Conservation (phyloP, 208 protist species). For the Trypanosoma avium region DNA sequence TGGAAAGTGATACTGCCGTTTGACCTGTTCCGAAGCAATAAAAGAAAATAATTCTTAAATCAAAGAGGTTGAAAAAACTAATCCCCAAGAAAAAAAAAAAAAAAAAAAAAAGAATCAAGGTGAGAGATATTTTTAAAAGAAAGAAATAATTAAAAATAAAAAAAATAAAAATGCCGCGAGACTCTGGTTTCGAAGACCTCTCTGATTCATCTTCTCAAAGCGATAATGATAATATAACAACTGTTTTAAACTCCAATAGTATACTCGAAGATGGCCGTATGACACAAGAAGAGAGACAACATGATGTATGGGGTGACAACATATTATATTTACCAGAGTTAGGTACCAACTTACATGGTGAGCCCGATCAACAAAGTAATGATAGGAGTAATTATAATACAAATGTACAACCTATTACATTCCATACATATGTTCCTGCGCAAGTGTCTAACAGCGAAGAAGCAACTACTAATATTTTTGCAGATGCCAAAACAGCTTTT, state of each 20-base stretch:
- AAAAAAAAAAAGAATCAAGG: neutral
- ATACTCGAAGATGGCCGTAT: neutral
- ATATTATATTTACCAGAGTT: slow-evolving; percentile 17
- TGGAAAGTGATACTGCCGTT: too few species aligned
- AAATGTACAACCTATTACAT: neutral
- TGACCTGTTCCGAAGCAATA: too few species aligned
- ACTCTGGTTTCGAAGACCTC: slow-evolving; percentile 3
- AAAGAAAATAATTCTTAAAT: too few species aligned
- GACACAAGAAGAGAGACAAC: neutral
- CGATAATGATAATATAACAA: neutral
- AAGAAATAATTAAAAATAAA: neutral
- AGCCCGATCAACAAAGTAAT: neutral
- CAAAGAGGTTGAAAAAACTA: too few species aligned
- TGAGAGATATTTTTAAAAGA: neutral
- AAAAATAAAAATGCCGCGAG: slow-evolving; percentile 3
- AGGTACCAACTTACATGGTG: slow-evolving; percentile 5
- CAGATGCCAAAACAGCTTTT: neutral
- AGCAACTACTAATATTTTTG: neutral
- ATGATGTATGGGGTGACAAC: slow-evolving; percentile 17
- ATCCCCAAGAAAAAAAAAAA: too few species aligned
- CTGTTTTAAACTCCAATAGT: neutral
- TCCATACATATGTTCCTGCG: neutral
- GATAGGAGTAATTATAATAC: neutral
- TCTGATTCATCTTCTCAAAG: neutral
- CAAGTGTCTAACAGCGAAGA: neutral